These are phyloP conservation scores for Albophoma yamanashiensis DNA, from an alignment of 2,329 filamentous ascomycete species.

Conservation along the genomic window DNA sequence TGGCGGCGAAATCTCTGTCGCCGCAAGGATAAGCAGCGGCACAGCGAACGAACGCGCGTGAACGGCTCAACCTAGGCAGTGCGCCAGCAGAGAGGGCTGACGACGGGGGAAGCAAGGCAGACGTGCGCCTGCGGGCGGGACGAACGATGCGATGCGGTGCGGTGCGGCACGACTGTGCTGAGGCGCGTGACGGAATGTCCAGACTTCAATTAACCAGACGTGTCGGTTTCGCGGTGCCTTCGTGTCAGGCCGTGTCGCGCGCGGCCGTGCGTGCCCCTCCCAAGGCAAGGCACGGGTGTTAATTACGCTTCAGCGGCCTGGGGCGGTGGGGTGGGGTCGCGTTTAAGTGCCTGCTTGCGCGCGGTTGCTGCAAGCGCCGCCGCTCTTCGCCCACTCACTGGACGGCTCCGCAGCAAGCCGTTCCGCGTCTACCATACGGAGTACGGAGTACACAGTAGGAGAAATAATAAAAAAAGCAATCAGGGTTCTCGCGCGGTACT, in stretches of 20 bases:
- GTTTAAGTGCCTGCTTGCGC: background rate
- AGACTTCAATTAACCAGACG: conserved; percentile 24
- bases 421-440: background rate
- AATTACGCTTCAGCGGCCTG: background rate
- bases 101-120: background rate
- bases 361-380: background rate
- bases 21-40: background rate
- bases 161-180: background rate
- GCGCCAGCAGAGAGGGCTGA: background rate
- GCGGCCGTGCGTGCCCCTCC: background rate
- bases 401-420: background rate
- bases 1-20: background rate
- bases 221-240: conserved; percentile 32
- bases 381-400: background rate
- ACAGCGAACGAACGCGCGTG: background rate
- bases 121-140: background rate
- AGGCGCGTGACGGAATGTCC: conserved; percentile 11
- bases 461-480: background rate
- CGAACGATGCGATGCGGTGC: background rate
- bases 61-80: background rate
- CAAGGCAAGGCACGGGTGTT: background rate
- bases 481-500: background rate
- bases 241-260: conserved; percentile 22
- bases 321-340: conserved; percentile 3
- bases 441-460: no score